A percentile compares a stretch with the other conserved stretches of the same genome.
Conservation (phyloP, 306 rosid genomes). For the Aeschynomene evenia region DNA sequence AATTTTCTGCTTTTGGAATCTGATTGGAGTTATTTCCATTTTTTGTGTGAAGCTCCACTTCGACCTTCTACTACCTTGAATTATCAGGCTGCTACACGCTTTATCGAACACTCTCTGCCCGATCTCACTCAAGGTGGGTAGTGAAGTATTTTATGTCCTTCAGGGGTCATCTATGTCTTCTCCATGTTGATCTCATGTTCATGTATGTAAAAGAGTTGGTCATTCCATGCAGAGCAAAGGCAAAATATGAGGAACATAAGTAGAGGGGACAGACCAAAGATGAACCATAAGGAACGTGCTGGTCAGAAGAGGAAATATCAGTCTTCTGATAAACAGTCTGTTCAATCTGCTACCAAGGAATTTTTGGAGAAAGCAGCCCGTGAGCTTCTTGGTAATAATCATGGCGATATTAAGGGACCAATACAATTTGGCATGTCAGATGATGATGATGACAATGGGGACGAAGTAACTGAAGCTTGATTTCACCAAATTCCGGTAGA, state of each 20-base stretch:
- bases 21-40: slow-evolving; percentile 27
- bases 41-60: slow-evolving; percentile 73
- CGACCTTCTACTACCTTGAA: slow-evolving; percentile 86
- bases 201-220: slow-evolving; percentile 19
- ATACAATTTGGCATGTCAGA: slow-evolving; percentile 46
- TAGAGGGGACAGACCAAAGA: slow-evolving; percentile 59
- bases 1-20: neutral
- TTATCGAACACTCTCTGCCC: slow-evolving; percentile 84
- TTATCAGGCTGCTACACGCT: slow-evolving; percentile 83
- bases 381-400: slow-evolving; percentile 71
- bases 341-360: slow-evolving; percentile 73
- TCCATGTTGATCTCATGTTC: slow-evolving; percentile 20
- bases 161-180: neutral
- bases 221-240: slow-evolving; percentile 58
- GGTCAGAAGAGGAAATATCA: slow-evolving; percentile 77
- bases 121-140: slow-evolving; percentile 77
- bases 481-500: slow-evolving; percentile 38
- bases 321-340: slow-evolving; percentile 66
- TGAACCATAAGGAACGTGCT: slow-evolving; percentile 45
- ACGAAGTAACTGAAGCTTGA: slow-evolving; percentile 35
- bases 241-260: slow-evolving; percentile 65
- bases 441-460: slow-evolving; percentile 26
- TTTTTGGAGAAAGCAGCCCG: slow-evolving; percentile 87
- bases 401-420: slow-evolving; percentile 71
- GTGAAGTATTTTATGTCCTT: slow-evolving; percentile 14